Percentiles rank a stretch among this genome's conserved stretches.
These are phyloP conservation scores for Aspergillus bridgeri DNA, from an alignment of 495 filamentous ascomycete species.

Conservation along the genomic window DNA sequence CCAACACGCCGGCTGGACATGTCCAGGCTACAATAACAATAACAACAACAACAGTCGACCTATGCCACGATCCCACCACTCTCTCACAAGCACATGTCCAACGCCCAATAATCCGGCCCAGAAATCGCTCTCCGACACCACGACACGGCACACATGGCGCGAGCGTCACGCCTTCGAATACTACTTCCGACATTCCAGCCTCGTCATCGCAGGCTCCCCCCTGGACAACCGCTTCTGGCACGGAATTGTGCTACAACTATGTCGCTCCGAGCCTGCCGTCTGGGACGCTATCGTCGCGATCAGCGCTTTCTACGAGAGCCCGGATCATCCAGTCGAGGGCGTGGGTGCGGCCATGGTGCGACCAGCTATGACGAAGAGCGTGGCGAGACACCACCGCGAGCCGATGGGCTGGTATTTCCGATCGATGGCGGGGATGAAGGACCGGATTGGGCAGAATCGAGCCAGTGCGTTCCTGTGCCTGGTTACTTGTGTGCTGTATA, in stretches of 20 bases:
- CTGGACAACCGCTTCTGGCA: constrained; percentile 46
- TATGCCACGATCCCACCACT: background rate
- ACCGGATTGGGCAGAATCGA: constrained; percentile 25
- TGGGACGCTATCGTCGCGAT: constrained; percentile 29
- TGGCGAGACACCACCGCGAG: constrained; percentile 11
- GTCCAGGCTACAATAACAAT: background rate
- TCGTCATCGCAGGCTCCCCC: constrained; percentile 34
- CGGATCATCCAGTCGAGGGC: background rate
- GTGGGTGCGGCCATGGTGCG: background rate
- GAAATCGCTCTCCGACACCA: background rate
- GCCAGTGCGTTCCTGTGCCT: constrained; percentile 38
- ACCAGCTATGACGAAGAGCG: background rate
- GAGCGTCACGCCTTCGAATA: constrained; percentile 26
- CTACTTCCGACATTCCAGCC: constrained; percentile 41
- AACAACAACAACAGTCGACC: background rate
- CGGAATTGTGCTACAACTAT: constrained; percentile 44
- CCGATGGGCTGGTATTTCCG: constrained; percentile 43
- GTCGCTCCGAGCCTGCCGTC: constrained; percentile 46
- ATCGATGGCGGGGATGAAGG: constrained; percentile 36
- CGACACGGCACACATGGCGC: background rate
- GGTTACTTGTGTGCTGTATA: constrained; percentile 50
- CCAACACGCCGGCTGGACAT: background rate
- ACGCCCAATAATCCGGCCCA: background rate
- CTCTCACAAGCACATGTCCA: background rate
- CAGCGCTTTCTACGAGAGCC: background rate